Evolutionary conservation across 1,284 basidiomycete species (phyloP).

Genomic region (Cryptococcus deneoformans): DNA sequence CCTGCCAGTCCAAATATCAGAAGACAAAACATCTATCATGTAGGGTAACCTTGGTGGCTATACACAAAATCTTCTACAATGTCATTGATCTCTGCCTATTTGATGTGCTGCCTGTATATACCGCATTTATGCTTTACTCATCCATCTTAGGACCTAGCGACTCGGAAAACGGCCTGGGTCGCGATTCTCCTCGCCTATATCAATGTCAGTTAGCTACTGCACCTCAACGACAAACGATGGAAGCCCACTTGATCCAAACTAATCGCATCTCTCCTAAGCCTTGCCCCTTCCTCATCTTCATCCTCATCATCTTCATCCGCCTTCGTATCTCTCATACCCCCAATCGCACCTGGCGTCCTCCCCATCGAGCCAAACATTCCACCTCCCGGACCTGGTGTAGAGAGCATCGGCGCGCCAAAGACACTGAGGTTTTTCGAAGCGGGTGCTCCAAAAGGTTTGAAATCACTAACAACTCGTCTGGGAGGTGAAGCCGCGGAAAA

Average conservation of each 20-base stretch:
- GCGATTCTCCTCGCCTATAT: slow-evolving; percentile 52
- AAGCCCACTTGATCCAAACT: slow-evolving; percentile 75
- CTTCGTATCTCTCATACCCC: slow-evolving; percentile 32
- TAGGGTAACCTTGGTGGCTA: too few species aligned
- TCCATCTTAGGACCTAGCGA: slow-evolving; percentile 27
- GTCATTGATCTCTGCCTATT: too few species aligned
- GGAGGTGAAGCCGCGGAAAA: slow-evolving; percentile 54
- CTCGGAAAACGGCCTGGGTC: slow-evolving; percentile 53
- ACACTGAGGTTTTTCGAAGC: slow-evolving; percentile 22
- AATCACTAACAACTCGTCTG: slow-evolving; percentile 81
- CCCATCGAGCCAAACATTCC: slow-evolving; percentile 48
- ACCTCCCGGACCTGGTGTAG: slow-evolving; percentile 44
- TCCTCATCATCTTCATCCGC: slow-evolving; percentile 59
- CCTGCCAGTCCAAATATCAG: too few species aligned
- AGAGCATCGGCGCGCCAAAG: slow-evolving; percentile 50
- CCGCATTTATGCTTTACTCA: too few species aligned
- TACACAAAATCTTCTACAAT: too few species aligned
- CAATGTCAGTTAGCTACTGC: slow-evolving; percentile 1
- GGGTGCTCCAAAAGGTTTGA: slow-evolving; percentile 78
- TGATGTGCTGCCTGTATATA: too few species aligned
- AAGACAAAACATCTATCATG: too few species aligned
- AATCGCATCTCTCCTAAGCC: slow-evolving; percentile 75
- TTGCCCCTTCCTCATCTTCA: slow-evolving; percentile 48
- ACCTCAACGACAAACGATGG: neutral
- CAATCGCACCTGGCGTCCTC: slow-evolving; percentile 31